Percentiles rank a stretch among this genome's conserved stretches.
Evolutionary conservation across 2,329 filamentous ascomycete genomes (phyloP).

Genomic region (Aspergillus melleus): DNA sequence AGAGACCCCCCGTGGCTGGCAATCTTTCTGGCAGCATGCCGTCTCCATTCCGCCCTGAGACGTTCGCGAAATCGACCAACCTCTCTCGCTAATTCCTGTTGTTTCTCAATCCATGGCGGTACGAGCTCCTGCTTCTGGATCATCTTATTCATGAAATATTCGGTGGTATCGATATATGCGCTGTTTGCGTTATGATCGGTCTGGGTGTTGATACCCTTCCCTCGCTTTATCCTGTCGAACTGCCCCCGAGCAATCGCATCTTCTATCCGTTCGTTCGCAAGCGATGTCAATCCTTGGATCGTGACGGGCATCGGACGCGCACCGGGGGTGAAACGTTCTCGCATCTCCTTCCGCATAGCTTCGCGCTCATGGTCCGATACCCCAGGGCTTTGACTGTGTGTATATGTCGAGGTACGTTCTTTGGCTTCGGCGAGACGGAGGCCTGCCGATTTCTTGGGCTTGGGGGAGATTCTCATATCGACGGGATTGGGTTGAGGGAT

Average conservation of each 20-base stretch:
- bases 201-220: constrained; percentile 67
- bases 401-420: constrained; percentile 59
- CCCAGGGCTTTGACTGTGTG: constrained; percentile 53
- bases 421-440: constrained; percentile 58
- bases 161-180: constrained; percentile 92
- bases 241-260: constrained; percentile 89
- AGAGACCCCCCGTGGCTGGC: constrained; percentile 73
- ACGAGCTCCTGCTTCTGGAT: constrained; percentile 95
- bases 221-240: constrained; percentile 80
- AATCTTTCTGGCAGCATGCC: constrained; percentile 78
- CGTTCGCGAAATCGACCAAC: constrained; percentile 69
- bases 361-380: constrained; percentile 72
- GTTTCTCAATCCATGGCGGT: constrained; percentile 98
- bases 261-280: constrained; percentile 91
- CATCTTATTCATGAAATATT: constrained; percentile 98
- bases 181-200: constrained; percentile 79
- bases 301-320: constrained; percentile 73
- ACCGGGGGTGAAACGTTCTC: constrained; percentile 74
- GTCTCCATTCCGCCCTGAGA: constrained; percentile 79
- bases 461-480: constrained; percentile 48
- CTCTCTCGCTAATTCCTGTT: constrained; percentile 78
- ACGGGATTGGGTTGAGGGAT: constrained; percentile 42
- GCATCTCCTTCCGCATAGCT: constrained; percentile 69
- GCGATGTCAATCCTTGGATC: constrained; percentile 72
- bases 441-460: constrained; percentile 46